Percentiles rank a stretch among this genome's conserved stretches.
Evolutionary conservation across 1,139 yeast species (phyloP).

Genomic region (Candida neerlandica): DNA sequence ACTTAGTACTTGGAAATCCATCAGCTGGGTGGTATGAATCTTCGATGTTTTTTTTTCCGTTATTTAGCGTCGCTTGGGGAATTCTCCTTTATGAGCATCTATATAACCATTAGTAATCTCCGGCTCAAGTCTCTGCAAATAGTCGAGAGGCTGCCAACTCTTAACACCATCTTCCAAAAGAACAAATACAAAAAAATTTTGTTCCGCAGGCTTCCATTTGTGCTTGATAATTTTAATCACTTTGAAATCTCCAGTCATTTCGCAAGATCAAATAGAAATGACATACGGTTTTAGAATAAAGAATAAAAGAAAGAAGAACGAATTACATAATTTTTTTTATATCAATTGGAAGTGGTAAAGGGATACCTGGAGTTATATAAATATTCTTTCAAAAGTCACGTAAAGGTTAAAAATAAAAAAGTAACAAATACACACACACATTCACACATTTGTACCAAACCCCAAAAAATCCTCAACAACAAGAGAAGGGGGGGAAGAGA

Average conservation of each 20-base stretch:
- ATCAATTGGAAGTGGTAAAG: no score
- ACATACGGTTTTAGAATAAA: neutral
- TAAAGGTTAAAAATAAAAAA: neutral
- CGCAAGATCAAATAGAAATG: neutral
- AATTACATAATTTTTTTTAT: no score
- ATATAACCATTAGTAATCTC: neutral
- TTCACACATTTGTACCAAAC: no score
- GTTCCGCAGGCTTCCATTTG: conserved; percentile 4
- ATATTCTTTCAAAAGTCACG: no score
- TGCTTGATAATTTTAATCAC: conserved; percentile 2
- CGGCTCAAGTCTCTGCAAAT: neutral
- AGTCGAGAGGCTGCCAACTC: conserved; percentile 6
- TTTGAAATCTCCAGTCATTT: conserved; percentile 3
- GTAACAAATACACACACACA: no score
- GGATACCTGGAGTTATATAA: no score
- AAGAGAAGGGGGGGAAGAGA: no score
- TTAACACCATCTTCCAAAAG: conserved; percentile 6
- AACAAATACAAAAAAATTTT: conserved; percentile 5
- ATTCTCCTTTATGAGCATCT: neutral
- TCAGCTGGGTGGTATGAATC: neutral
- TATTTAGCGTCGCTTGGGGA: neutral
- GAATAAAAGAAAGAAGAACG: no score
- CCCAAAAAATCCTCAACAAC: no score
- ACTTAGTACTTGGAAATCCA: neutral
- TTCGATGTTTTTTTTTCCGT: no score